A percentile compares a stretch with the other conserved stretches of the same genome.
Conservation (phyloP, 2,329 filamentous ascomycete genomes). For the Colletotrichum scovillei region DNA sequence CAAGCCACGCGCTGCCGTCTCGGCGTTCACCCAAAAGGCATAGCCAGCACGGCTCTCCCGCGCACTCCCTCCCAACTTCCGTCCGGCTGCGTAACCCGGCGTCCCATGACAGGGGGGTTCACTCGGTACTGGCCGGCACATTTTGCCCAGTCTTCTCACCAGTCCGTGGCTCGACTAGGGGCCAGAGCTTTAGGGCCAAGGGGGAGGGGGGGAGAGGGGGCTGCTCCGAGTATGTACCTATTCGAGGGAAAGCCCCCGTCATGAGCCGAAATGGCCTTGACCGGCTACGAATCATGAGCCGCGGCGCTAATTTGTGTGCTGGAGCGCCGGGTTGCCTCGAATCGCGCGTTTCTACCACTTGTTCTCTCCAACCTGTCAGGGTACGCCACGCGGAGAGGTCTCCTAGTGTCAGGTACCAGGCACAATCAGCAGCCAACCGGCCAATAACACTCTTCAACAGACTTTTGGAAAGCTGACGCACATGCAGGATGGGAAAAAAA, state of each 20-base stretch:
- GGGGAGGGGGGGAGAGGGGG: neutral
- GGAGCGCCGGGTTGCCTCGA: slow-evolving; percentile 17
- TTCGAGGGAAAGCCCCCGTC: neutral
- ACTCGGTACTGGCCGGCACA: slow-evolving; percentile 31
- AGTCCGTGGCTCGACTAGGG: slow-evolving; percentile 24
- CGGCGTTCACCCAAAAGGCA: slow-evolving; percentile 17
- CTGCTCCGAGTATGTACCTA: neutral
- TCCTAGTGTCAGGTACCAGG: slow-evolving; percentile 54
- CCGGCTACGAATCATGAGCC: slow-evolving; percentile 30
- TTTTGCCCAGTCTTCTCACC: slow-evolving; percentile 25
- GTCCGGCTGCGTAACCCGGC: slow-evolving; percentile 26
- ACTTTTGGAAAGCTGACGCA: slow-evolving; percentile 8
- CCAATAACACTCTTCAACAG: slow-evolving; percentile 44
- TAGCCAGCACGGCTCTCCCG: slow-evolving; percentile 31
- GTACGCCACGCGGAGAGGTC: slow-evolving; percentile 49
- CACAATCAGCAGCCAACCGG: slow-evolving; percentile 40
- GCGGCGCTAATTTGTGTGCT: slow-evolving; percentile 15
- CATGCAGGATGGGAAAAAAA: slow-evolving; percentile 20
- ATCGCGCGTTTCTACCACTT: slow-evolving; percentile 16
- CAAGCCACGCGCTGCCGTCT: slow-evolving; percentile 22
- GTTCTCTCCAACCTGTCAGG: slow-evolving; percentile 47
- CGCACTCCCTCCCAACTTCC: slow-evolving; percentile 26
- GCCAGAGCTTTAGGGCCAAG: neutral
- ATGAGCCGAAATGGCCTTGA: slow-evolving; percentile 3
- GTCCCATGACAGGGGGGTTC: neutral